A percentile compares a stretch with the other conserved stretches of the same genome.
These are phyloP conservation scores for Aureobasidium musti DNA, from an alignment of 2,329 filamentous ascomycete genomes.

Conservation along the genomic window DNA sequence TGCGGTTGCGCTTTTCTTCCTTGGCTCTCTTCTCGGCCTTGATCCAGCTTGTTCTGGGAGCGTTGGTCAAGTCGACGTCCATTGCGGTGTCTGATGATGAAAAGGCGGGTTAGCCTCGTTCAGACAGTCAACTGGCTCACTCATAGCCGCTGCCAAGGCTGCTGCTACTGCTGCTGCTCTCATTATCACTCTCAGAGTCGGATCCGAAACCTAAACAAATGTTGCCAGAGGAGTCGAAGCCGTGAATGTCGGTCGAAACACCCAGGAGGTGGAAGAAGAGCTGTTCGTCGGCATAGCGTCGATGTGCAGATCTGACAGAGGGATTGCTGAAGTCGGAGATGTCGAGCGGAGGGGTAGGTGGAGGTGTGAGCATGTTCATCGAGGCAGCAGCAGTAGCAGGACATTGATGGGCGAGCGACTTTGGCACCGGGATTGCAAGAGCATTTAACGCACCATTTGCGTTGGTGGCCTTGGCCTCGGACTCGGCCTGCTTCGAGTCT, in stretches of 20 bases:
- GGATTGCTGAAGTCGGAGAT: constrained; percentile 30
- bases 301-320: constrained; percentile 35
- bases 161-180: constrained; percentile 24
- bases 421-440: constrained; percentile 33
- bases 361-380: constrained; percentile 31
- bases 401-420: constrained; percentile 28
- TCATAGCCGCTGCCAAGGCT: constrained; percentile 32
- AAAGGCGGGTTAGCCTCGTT: constrained; percentile 29
- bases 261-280: constrained; percentile 45
- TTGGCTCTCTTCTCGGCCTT: constrained; percentile 34
- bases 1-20: constrained; percentile 40
- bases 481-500: constrained; percentile 32
- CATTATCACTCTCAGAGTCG: constrained; percentile 28
- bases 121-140: constrained; percentile 26
- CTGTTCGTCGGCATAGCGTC: constrained; percentile 37
- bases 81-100: constrained; percentile 39
- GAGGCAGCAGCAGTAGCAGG: constrained; percentile 29
- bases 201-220: constrained; percentile 43
- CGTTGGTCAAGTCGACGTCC: constrained; percentile 43
- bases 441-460: constrained; percentile 35
- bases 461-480: constrained; percentile 32
- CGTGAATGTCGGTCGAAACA: constrained; percentile 44
- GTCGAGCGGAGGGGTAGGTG: constrained; percentile 30
- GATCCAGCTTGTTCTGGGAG: constrained; percentile 32
- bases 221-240: constrained; percentile 42